Percentiles rank a stretch among this genome's conserved stretches.
These are phyloP conservation scores for Celoporthe dispersa DNA, from an alignment of 2,329 filamentous ascomycete genomes.

Conservation along the genomic window DNA sequence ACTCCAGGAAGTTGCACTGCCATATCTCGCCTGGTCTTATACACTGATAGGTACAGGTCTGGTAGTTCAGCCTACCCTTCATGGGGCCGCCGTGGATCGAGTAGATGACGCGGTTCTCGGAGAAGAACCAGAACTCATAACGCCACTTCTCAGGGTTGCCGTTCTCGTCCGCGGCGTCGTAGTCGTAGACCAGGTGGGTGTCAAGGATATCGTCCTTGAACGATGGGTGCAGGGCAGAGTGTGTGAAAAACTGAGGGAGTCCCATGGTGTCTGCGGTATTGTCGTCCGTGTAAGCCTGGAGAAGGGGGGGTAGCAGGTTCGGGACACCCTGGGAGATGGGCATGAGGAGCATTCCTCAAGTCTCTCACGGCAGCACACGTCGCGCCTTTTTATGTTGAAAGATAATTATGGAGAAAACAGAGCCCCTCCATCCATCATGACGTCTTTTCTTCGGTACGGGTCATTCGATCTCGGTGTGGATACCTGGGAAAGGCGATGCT, in stretches of 20 bases:
- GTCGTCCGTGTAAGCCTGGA: not conserved
- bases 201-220: conserved; percentile 58
- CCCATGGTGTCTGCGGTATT: conserved; percentile 2
- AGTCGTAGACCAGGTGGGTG: conserved; percentile 62
- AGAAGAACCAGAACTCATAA: conserved; percentile 66
- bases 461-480: not conserved
- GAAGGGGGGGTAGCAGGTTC: not conserved
- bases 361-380: not conserved
- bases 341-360: not conserved
- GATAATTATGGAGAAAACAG: not conserved
- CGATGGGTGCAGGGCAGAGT: conserved; percentile 31
- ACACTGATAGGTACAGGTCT: conserved; percentile 60
- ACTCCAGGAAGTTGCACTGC: conserved; percentile 61
- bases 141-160: conserved; percentile 62
- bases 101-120: conserved; percentile 58
- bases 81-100: conserved; percentile 65
- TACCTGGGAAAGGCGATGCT: not conserved
- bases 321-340: not conserved
- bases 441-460: not conserved
- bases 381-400: not conserved
- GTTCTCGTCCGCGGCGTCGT: conserved; percentile 50
- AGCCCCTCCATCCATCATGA: not conserved
- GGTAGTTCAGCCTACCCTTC: conserved; percentile 58
- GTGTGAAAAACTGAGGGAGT: conserved; percentile 18
- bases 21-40: conserved; percentile 61